phyloP scores from a whole-genome alignment of 1,139 yeast genomes.

The Taphrina deformans region DNA sequence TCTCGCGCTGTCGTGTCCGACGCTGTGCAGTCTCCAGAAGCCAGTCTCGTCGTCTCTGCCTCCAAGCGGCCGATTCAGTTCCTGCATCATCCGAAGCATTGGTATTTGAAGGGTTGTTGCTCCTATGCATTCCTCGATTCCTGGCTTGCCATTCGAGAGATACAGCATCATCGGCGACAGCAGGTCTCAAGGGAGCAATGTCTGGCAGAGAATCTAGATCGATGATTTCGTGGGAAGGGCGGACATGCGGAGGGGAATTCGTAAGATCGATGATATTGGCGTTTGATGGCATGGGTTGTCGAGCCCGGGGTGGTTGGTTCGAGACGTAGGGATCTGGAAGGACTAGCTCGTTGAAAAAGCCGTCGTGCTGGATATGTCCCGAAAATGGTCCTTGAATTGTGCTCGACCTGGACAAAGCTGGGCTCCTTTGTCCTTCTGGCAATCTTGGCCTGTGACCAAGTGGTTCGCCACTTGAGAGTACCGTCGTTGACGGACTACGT shows the following conservation, averaged over 20 bases:
- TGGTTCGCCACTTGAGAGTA: neutral
- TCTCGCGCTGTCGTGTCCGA: slow-evolving; percentile 3
- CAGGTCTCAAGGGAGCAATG: neutral
- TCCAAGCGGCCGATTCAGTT: neutral
- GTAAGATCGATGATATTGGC: slow-evolving; percentile 21
- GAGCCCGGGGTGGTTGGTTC: neutral
- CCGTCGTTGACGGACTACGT: neutral
- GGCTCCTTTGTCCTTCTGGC: neutral
- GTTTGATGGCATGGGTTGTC: neutral
- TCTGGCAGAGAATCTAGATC: slow-evolving; percentile 25
- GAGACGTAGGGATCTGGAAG: slow-evolving; percentile 9
- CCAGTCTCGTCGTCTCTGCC: neutral
- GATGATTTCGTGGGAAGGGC: slow-evolving; percentile 6
- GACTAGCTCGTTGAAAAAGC: neutral
- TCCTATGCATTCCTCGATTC: neutral
- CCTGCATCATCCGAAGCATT: neutral
- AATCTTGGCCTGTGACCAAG: neutral
- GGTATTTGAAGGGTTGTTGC: neutral
- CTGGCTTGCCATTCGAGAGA: neutral
- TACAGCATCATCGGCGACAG: neutral
- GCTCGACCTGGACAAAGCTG: neutral
- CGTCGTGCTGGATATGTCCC: neutral
- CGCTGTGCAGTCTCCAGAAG: neutral
- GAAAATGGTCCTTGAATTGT: neutral
- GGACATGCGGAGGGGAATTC: slow-evolving; percentile 9